Evolutionary conservation across 1,284 basidiomycete genomes (phyloP), one percentile per base, ranked within the genome.

Genomic region (Tremellales sp.): DNA sequence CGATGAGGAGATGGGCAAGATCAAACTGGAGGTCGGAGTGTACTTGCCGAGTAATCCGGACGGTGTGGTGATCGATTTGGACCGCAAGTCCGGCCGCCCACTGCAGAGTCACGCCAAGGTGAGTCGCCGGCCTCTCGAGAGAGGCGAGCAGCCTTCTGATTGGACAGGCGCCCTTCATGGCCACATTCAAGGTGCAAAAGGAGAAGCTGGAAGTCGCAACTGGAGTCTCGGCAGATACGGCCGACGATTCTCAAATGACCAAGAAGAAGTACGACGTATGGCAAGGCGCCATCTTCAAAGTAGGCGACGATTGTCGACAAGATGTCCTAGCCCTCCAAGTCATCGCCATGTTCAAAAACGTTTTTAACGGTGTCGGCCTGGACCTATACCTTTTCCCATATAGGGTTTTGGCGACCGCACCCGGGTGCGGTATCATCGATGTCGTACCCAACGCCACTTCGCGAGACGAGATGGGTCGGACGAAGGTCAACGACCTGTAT

Each of bases 311-410:
- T 69, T 99, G 96, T 73, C 84, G 96, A 40, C 96, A 99, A 74
- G 96, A 99, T 64, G 87, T 97, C 19, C 81, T 99, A 35, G 96
- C 96, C 0, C 77, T 99, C 48, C 96, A 99, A 70, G 78, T 97
- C 57, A 98, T 99, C 57, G 96, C 96, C 8, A 97, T 98, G 90
- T 96, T 98, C 81, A 98, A 98, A 76, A 97, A 96, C 72, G 88
- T 97, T 55, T 99, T 94, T 75, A 87, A 82, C 12, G 67, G 67
- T 52, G 82, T 94, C 46, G 96, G 96, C 1, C 76, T 99, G 48
- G 89, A 86, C 17, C 77, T 97, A 25, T 97, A 98, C 65, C 80
- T 99, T 23, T 94, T 85, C 73, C 96, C 96, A 0, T 99, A 99
- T 70, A 84, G 94, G 42, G 96, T 99, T 13, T 97, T 92, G 6